Percentiles rank a stretch among this genome's conserved stretches.
These are phyloP conservation scores for Ilex aquifolium DNA, from an alignment of 257 asterid genomes.

Conservation along the genomic window DNA sequence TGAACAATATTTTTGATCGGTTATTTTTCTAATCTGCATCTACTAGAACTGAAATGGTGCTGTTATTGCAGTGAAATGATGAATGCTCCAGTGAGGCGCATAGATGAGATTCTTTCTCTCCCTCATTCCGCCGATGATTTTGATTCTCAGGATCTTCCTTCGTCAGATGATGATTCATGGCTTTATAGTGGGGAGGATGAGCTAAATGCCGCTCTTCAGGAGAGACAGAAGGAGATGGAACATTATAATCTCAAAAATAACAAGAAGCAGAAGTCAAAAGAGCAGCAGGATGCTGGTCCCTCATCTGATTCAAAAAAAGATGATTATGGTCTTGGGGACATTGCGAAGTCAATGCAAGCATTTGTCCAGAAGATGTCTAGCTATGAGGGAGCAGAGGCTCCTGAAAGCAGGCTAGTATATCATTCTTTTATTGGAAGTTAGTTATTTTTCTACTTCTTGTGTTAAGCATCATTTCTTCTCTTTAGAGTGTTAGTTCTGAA, in stretches of 20 bases:
- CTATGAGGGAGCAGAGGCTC: constrained; percentile 91
- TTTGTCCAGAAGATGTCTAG: constrained; percentile 70
- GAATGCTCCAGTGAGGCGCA: constrained; percentile 64
- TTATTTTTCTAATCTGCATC: too few relatives aligned
- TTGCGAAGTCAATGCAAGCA: constrained; percentile 80
- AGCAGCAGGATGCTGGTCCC: constrained; percentile 43
- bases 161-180: constrained; percentile 94
- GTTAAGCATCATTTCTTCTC: too few relatives aligned
- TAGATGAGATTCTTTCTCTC: constrained; percentile 79
- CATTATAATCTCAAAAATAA: constrained; percentile 47
- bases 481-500: too few relatives aligned
- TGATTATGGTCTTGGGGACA: constrained; percentile 65
- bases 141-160: constrained; percentile 58
- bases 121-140: constrained; percentile 64
- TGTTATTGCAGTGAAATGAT: constrained; percentile 58
- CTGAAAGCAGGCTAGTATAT: constrained; percentile 50
- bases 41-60: background rate
- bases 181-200: constrained; percentile 89
- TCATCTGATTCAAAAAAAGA: constrained; percentile 33
- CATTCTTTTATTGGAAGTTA: constrained; percentile 6
- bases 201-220: constrained; percentile 73
- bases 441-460: too few relatives aligned
- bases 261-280: constrained; percentile 53
- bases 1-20: too few relatives aligned
- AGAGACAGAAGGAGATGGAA: constrained; percentile 89